Base-by-base conservation (phyloP, 352 stramenopile genomes). In the Peronospora destructor region DNA sequence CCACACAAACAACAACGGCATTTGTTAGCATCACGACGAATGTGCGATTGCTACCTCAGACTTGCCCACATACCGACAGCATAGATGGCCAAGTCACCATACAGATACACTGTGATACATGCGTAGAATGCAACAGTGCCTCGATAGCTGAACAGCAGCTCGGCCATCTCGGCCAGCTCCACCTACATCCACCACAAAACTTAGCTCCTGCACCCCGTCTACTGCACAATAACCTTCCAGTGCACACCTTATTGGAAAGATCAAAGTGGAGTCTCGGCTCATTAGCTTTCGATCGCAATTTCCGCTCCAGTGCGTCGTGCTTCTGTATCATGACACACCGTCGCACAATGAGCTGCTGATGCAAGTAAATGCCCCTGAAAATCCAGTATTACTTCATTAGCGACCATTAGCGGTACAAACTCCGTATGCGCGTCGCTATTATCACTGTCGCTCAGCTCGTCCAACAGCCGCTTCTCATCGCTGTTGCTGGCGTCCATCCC, bases 61-160 rank as follows among this genome's bases (percentile, higher is more conserved):
- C 23, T 35, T 21, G 17, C 28, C 4, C 36, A 69, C 81, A n/a
- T 73, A 91, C 83, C 83, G 36, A 94, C 80, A 10, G 83, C 76
- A 48, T 94, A 91, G 39, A 91, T 94, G 14, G 83, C 78, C 41
- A 94, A 65, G 50, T 94, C 83, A n/a, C 83, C 83, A 42, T 90
- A 91, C 0, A 94, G 61, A 45, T 94, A 94, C 40, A 88, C 73
- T 40, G 84, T 82, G 21, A 87, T 71, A 49, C 76, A 90, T 26
- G 65, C 68, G 48, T 91, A 94, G 49, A 94, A 91, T 4, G 81
- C 76, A 14, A 86, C 62, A 38, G 84, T 73, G 4, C 83, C 78
- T 33, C 69, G 64, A 42, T 49, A 71, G 26, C 53, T 79, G 52
- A 89, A 94, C 6, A 94, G 68, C 51, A 84, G 48, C 37, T 91